Conservation (phyloP, 2,329 filamentous ascomycete species). For the Chaetothyriales sp. region DNA sequence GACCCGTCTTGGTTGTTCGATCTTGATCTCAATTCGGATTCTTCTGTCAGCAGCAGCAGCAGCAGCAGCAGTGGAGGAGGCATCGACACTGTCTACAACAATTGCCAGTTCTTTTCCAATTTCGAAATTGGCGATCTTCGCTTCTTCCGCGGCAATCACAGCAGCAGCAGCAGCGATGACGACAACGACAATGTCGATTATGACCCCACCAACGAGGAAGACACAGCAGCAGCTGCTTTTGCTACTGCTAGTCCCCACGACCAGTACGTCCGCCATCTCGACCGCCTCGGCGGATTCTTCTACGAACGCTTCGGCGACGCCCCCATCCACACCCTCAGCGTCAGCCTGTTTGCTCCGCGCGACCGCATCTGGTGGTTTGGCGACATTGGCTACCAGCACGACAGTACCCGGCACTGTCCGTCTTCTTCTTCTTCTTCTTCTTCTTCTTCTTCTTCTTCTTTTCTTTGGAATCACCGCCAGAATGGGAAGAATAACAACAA, state of each 20-base stretch:
- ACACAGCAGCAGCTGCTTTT: too few species aligned
- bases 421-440: constrained; percentile 14
- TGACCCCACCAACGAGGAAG: too few species aligned
- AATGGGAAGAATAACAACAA: background rate
- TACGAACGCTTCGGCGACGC: constrained; percentile 35
- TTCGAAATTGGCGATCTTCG: constrained; percentile 37
- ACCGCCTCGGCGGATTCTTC: constrained; percentile 35
- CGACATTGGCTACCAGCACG: constrained; percentile 32
- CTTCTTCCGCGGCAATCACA: constrained; percentile 36
- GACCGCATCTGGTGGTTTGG: constrained; percentile 38
- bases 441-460: constrained; percentile 15
- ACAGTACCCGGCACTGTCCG: constrained; percentile 28
- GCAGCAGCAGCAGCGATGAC: constrained; percentile 13
- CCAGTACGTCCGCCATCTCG: constrained; percentile 36
- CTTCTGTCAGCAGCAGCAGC: constrained; percentile 5
- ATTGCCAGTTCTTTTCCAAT: constrained; percentile 37
- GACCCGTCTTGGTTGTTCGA: constrained; percentile 37
- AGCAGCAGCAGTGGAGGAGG: constrained; percentile 23
- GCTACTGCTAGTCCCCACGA: constrained; percentile 8
- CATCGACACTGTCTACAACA: constrained; percentile 26
- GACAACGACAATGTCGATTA: too few species aligned
- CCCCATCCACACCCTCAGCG: constrained; percentile 39
- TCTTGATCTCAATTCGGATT: background rate
- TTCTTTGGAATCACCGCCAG: too few species aligned
- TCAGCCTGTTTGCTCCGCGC: constrained; percentile 39